Base-by-base conservation (phyloP, 2,329 filamentous ascomycete species). In the Amesomyces nigricolor region DNA sequence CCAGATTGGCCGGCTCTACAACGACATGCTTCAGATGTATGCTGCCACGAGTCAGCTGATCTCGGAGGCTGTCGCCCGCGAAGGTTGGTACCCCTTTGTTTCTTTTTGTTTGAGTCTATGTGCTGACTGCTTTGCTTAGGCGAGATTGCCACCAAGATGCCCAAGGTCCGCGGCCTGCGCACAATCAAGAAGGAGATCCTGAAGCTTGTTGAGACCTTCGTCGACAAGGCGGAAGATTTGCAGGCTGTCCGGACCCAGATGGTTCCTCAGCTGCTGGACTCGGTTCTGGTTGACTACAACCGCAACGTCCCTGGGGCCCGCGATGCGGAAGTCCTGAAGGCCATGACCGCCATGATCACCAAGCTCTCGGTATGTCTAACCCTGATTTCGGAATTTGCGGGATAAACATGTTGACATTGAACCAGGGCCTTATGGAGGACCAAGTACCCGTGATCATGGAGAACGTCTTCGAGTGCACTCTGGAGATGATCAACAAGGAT, bases 401-500 rank as follows among this genome's bases (percentile, higher is more conserved):
- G n/a, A n/a, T n/a, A n/a, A n/a, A n/a, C n/a, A n/a, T n/a, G n/a
- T n/a, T 60, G 48, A 58, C 48, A 19, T 13, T 10, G 8, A 53
- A 47, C 56, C 66, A 95, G 89, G 83, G 83, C 63, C 79, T 97
- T 67, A 99, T 99, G 95, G 94, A 97, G 70, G 94, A 97, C 69
- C 94, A 97, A 72, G 90, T 99, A 43, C 91, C 94, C 9, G 87
- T 87, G 47, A 97, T 99, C 67, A 96, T 99, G 89, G 91, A 97
- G 72, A 95, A 92, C 63, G 90, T 99, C 26, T 99, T 99, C 66
- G 92, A 97, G 72, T 97, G 92, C 77, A 99, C 94, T 3, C 78
- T 99, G 54, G 91, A 96, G 67, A 99, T 99, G 94, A 99, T 99
- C 76, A 99, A 97, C 82, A 99, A 99, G 76, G 94, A 99, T 73